A percentile compares a stretch with the other conserved stretches of the same genome.
phyloP scores from a whole-genome alignment of 345 rosid species.

The Melaleuca alternifolia region DNA sequence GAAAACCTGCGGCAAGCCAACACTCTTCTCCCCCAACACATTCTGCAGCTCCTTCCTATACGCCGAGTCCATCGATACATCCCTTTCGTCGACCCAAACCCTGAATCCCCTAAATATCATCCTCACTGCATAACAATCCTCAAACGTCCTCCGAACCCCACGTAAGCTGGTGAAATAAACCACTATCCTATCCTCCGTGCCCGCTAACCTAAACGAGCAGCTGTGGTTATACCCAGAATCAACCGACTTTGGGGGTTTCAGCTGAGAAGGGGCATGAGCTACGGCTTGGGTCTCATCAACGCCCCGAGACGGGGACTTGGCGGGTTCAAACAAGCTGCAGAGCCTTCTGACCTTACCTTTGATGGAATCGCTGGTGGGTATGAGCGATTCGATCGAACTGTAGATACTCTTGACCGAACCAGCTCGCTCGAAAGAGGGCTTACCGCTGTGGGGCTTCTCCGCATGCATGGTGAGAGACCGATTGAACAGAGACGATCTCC shows the following conservation, averaged over 20 bases:
- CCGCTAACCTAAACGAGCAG: slow-evolving; percentile 39
- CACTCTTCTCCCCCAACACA: slow-evolving; percentile 43
- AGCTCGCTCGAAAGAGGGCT: slow-evolving; percentile 36
- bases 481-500: background rate
- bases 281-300: background rate
- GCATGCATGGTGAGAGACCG: slow-evolving; percentile 1
- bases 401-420: slow-evolving; percentile 33
- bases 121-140: slow-evolving; percentile 86
- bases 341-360: slow-evolving; percentile 10
- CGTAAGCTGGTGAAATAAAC: slow-evolving; percentile 78
- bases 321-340: slow-evolving; percentile 4
- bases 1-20: slow-evolving; percentile 74
- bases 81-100: slow-evolving; percentile 85
- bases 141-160: slow-evolving; percentile 75
- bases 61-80: slow-evolving; percentile 79
- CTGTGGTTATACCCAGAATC: background rate
- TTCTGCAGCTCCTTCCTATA: slow-evolving; percentile 64
- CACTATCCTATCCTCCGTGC: slow-evolving; percentile 86
- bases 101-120: slow-evolving; percentile 91
- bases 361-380: background rate
- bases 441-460: background rate
- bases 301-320: background rate
- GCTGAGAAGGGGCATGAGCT: background rate
- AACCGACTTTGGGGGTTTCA: slow-evolving; percentile 13
- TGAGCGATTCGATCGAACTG: background rate